phyloP scores from a whole-genome alignment of 1,284 basidiomycete genomes.

The Papiliotrema fonsecae region DNA sequence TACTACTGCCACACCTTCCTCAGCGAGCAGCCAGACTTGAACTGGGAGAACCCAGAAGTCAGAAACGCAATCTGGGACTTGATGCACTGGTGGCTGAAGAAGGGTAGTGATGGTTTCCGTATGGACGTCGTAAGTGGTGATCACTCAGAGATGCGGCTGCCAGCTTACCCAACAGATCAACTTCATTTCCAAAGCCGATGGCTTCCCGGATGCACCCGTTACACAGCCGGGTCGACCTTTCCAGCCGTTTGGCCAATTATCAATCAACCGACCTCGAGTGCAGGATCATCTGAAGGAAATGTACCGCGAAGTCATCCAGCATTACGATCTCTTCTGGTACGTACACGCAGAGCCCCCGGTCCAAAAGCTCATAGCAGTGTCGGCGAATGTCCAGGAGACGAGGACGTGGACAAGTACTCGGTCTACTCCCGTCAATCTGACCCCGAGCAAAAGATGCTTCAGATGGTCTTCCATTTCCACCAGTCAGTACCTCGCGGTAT shows the following conservation, averaged over 20 bases:
- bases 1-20: slow-evolving; percentile 51
- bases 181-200: slow-evolving; percentile 60
- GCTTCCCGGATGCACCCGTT: slow-evolving; percentile 62
- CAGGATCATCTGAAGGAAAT: slow-evolving; percentile 68
- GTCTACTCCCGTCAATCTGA: slow-evolving; percentile 53
- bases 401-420: slow-evolving; percentile 53
- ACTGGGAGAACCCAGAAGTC: slow-evolving; percentile 44
- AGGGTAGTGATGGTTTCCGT: slow-evolving; percentile 51
- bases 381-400: slow-evolving; percentile 61
- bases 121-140: slow-evolving; percentile 26
- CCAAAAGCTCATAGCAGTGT: slow-evolving; percentile 43
- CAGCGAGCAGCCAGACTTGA: slow-evolving; percentile 51
- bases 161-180: slow-evolving; percentile 49
- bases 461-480: slow-evolving; percentile 52
- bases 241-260: slow-evolving; percentile 58
- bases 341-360: neutral
- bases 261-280: slow-evolving; percentile 61
- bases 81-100: slow-evolving; percentile 51
- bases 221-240: slow-evolving; percentile 53
- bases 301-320: slow-evolving; percentile 54
- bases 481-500: slow-evolving; percentile 48
- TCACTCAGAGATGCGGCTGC: neutral
- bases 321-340: slow-evolving; percentile 30
- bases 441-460: slow-evolving; percentile 60
- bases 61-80: slow-evolving; percentile 43